Conservation (phyloP, 2,329 filamentous ascomycete genomes). For the Colletotrichum sansevieriae region DNA sequence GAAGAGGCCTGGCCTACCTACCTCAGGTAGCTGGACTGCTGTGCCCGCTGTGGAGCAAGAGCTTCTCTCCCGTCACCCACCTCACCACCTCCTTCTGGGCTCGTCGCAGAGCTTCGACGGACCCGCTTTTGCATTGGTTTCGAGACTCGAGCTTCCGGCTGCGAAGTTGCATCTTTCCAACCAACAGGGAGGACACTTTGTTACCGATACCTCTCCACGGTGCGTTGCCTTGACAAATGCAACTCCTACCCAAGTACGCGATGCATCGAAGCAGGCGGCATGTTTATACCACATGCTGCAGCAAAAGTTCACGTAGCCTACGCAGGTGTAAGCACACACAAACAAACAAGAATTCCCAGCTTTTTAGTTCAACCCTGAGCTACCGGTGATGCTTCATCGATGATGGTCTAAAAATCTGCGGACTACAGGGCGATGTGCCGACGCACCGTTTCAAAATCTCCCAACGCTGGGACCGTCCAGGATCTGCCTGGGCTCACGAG, state of each 20-base stretch:
- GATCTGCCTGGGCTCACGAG: slow-evolving; percentile 26
- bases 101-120: slow-evolving; percentile 7
- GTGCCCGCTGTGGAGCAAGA: too few species aligned
- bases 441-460: slow-evolving; percentile 26
- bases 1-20: too few species aligned
- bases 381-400: slow-evolving; percentile 1
- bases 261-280: background rate
- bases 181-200: background rate
- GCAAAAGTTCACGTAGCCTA: background rate
- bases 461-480: slow-evolving; percentile 30
- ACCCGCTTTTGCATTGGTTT: slow-evolving; percentile 29
- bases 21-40: too few species aligned
- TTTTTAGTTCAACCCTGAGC: background rate
- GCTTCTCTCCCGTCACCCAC: background rate
- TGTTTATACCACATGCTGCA: slow-evolving; percentile 5
- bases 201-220: background rate
- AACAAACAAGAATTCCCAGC: background rate
- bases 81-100: background rate
- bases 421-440: slow-evolving; percentile 15
- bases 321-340: background rate
- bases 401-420: slow-evolving; percentile 1
- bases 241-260: too few species aligned
- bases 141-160: slow-evolving; percentile 11
- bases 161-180: slow-evolving; percentile 5
- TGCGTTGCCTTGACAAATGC: too few species aligned